Percentiles rank a stretch among this genome's conserved stretches.
These are phyloP conservation scores for Wickerhamomyces pijperi DNA, from an alignment of 805 yeast species.

Conservation along the genomic window DNA sequence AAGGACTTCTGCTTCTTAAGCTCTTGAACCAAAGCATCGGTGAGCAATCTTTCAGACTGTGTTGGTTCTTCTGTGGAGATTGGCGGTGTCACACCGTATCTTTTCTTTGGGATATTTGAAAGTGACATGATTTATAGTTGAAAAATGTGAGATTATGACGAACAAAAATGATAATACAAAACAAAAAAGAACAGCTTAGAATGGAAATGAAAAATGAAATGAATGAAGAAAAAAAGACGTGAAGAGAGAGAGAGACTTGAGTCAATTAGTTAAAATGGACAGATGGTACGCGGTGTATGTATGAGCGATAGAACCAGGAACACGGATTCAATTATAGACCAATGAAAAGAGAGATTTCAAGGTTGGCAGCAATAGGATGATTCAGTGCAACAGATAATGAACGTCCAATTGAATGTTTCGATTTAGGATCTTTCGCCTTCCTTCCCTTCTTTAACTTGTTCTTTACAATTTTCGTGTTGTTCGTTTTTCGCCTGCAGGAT, in stretches of 20 bases:
- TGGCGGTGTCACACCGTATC: slow-evolving; percentile 34
- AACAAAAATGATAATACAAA: too few relatives aligned
- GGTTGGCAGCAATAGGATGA: too few relatives aligned
- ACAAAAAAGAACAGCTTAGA: too few relatives aligned
- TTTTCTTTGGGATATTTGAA: slow-evolving; percentile 7
- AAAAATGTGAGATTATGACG: too few relatives aligned
- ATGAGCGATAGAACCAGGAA: too few relatives aligned
- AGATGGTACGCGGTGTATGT: not conserved
- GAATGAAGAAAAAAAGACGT: not conserved
- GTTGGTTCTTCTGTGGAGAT: slow-evolving; percentile 82
- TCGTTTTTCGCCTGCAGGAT: too few relatives aligned
- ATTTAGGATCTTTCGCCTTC: too few relatives aligned
- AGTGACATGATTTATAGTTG: not conserved
- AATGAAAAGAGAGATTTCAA: too few relatives aligned
- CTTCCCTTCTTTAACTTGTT: not conserved
- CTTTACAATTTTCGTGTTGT: not conserved
- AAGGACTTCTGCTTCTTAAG: slow-evolving; percentile 78
- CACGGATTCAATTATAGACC: too few relatives aligned
- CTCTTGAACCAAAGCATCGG: slow-evolving; percentile 69
- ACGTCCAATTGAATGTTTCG: too few relatives aligned
- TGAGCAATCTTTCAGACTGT: slow-evolving; percentile 62
- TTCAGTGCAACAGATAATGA: too few relatives aligned
- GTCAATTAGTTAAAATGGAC: not conserved
- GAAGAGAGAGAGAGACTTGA: too few relatives aligned
- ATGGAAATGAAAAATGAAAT: not conserved